Percentiles rank a stretch among this genome's conserved stretches.
phyloP scores from a whole-genome alignment of 2,329 filamentous ascomycete genomes.

The Penicillium sp. region DNA sequence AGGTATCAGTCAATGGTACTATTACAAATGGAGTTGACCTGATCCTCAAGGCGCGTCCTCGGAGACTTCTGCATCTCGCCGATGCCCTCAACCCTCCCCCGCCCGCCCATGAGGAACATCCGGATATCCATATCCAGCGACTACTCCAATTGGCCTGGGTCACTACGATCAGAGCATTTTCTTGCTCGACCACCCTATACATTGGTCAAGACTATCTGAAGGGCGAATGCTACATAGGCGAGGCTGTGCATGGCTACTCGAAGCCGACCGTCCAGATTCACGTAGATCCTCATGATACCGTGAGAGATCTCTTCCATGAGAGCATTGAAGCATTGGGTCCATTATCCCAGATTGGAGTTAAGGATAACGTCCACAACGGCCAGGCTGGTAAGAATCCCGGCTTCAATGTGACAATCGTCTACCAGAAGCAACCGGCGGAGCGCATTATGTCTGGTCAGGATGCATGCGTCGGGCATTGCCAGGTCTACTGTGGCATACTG shows the following conservation, averaged over 20 bases:
- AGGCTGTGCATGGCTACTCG: neutral
- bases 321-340: neutral
- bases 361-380: neutral
- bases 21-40: neutral
- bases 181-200: slow-evolving; percentile 11
- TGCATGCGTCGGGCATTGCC: neutral
- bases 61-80: slow-evolving; percentile 8
- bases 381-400: neutral
- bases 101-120: neutral
- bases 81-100: slow-evolving; percentile 6
- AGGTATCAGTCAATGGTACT: neutral
- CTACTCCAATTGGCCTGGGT: slow-evolving; percentile 19
- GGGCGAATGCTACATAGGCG: slow-evolving; percentile 13
- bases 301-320: slow-evolving; percentile 8
- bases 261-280: slow-evolving; percentile 9
- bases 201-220: slow-evolving; percentile 11
- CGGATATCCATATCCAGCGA: slow-evolving; percentile 15
- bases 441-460: neutral
- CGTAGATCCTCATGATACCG: slow-evolving; percentile 11
- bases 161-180: slow-evolving; percentile 5
- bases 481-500: slow-evolving; percentile 5
- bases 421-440: slow-evolving; percentile 5
- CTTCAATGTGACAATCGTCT: slow-evolving; percentile 7
- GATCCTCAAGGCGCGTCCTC: neutral
- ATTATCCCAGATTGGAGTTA: neutral